Conservation (phyloP, 140 eudicot species). For the Ambrosia hybrid region DNA sequence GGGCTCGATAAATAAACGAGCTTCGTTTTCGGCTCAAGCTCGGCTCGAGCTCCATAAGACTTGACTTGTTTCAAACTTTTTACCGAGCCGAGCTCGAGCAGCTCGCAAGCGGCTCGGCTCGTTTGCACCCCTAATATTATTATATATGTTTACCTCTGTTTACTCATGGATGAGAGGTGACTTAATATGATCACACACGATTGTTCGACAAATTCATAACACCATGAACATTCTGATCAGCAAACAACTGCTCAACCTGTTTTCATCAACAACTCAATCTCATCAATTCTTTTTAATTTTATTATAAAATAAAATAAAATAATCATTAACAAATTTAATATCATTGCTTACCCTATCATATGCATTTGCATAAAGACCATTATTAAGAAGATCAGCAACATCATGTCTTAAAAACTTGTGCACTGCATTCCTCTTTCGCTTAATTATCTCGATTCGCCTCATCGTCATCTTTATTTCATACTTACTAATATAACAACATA, state of each 20-base stretch:
- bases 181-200: conserved; percentile 40
- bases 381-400: conserved; percentile 68
- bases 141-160: conserved; percentile 47
- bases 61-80: too few species aligned
- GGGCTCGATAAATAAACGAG: too few species aligned
- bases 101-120: too few species aligned
- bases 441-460: conserved; percentile 50
- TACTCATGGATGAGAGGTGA: conserved; percentile 56
- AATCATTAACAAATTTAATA: background rate
- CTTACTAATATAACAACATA: too few species aligned
- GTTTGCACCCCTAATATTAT: too few species aligned
- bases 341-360: conserved; percentile 58
- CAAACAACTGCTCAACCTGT: conserved; percentile 82
- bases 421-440: conserved; percentile 71
- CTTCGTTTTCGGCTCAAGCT: too few species aligned
- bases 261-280: conserved; percentile 9
- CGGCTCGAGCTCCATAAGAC: too few species aligned
- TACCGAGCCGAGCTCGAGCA: too few species aligned
- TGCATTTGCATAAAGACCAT: conserved; percentile 52
- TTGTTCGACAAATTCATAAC: conserved; percentile 68
- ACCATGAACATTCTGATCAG: conserved; percentile 58
- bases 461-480: conserved; percentile 49
- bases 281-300: too few species aligned
- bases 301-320: background rate
- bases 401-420: conserved; percentile 67